Conservation (phyloP, 2,329 filamentous ascomycete genomes). For the Fusarium miscanthi region DNA sequence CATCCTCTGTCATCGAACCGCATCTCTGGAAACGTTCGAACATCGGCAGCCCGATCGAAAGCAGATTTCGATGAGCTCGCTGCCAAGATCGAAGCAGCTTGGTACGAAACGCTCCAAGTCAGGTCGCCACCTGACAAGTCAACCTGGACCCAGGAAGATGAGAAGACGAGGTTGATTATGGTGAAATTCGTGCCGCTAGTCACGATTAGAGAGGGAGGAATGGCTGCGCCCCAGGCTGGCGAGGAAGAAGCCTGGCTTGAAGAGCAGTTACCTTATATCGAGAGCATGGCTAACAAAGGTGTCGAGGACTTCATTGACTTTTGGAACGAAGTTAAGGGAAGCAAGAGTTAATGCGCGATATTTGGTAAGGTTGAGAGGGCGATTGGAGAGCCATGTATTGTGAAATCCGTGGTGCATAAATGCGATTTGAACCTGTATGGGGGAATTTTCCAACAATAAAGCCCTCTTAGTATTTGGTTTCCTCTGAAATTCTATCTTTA, state of each 20-base stretch:
- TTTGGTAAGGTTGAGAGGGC: too few relatives aligned
- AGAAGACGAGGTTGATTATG: conserved; percentile 16
- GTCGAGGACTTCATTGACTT: conserved; percentile 17
- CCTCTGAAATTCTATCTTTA: background rate
- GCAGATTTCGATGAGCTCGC: conserved; percentile 26
- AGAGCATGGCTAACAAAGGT: conserved; percentile 24
- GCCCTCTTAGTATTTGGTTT: background rate
- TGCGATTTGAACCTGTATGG: too few relatives aligned
- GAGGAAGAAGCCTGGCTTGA: conserved; percentile 31
- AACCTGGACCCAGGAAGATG: background rate
- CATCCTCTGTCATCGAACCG: conserved; percentile 17
- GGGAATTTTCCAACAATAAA: too few relatives aligned
- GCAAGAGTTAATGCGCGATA: background rate
- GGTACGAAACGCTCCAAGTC: conserved; percentile 10
- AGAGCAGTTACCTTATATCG: conserved; percentile 18
- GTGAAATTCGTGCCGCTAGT: conserved; percentile 33
- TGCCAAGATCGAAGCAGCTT: conserved; percentile 18
- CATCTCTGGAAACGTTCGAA: conserved; percentile 31
- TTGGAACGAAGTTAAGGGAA: background rate
- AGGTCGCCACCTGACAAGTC: background rate
- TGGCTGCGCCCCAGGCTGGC: conserved; percentile 34
- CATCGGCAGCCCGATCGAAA: conserved; percentile 13
- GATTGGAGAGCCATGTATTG: too few relatives aligned
- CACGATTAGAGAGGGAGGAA: conserved; percentile 31
- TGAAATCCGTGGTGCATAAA: background rate